phyloP scores from a whole-genome alignment of 1,139 yeast genomes.

The Saccharomyces hybrid region DNA sequence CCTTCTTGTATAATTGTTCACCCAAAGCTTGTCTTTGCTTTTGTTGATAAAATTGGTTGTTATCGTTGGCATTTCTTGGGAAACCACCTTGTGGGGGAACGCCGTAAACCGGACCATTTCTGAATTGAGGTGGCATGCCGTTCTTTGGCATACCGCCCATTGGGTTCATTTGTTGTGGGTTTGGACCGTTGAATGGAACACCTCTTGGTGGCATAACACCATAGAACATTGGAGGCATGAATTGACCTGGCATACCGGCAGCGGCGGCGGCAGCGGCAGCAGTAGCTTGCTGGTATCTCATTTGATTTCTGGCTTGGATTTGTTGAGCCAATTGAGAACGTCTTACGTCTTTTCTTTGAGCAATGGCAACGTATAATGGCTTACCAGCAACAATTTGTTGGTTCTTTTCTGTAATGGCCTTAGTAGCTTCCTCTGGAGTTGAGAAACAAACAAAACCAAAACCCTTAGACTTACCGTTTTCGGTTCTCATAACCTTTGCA shows the following conservation, averaged over 20 bases:
- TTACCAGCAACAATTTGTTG: conserved; percentile 93
- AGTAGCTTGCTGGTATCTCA: conserved; percentile 90
- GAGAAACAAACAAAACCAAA: conserved; percentile 98
- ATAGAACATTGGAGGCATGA: conserved; percentile 92
- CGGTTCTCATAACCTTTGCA: conserved; percentile 95
- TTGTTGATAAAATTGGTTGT: conserved; percentile 52
- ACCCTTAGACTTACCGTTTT: conserved; percentile 91
- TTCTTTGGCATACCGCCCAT: conserved; percentile 50
- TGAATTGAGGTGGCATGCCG: conserved; percentile 32
- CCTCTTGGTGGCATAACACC: conserved; percentile 77
- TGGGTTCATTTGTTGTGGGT: conserved; percentile 72
- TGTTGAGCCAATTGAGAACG: conserved; percentile 96
- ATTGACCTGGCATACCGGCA: conserved; percentile 83
- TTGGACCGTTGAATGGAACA: conserved; percentile 78
- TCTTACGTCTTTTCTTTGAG: conserved; percentile 98
- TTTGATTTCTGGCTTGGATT: conserved; percentile 95
- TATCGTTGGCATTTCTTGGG: conserved; percentile 28
- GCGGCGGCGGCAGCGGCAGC: conserved; percentile 52
- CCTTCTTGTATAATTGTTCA: conserved; percentile 94
- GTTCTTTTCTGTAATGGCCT: conserved; percentile 98
- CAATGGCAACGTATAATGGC: conserved; percentile 97
- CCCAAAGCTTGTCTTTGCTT: conserved; percentile 90
- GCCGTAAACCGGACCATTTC: conserved; percentile 74
- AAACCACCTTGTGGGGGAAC: conserved; percentile 63
- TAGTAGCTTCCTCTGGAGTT: conserved; percentile 97